Evolutionary conservation across 805 yeast species (phyloP).

Genomic region (Barnettozyma botsteinii): DNA sequence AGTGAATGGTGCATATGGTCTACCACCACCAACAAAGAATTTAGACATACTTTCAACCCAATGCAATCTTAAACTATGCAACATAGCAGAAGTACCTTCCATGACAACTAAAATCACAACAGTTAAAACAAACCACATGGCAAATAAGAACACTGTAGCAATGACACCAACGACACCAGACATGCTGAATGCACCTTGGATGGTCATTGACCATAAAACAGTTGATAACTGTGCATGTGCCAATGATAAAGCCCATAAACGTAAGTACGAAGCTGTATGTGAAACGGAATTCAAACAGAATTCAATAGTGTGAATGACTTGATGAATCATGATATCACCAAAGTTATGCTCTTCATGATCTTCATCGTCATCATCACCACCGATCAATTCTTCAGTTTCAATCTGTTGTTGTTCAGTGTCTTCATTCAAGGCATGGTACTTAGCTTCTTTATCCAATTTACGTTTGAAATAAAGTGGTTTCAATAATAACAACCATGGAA

Average conservation of each 20-base stretch:
- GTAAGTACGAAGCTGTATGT: constrained; percentile 94
- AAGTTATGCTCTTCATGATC: constrained; percentile 29
- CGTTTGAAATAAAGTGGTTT: constrained; percentile 75
- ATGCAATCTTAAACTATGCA: constrained; percentile 93
- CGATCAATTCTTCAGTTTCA: constrained; percentile 53
- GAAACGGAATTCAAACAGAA: constrained; percentile 96
- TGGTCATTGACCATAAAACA: constrained; percentile 85
- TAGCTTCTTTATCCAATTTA: constrained; percentile 32
- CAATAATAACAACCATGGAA: constrained; percentile 85
- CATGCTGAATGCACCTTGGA: constrained; percentile 61
- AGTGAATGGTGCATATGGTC: constrained; percentile 78
- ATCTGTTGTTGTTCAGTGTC: constrained; percentile 33
- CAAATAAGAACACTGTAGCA: constrained; percentile 74
- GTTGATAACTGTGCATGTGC: constrained; percentile 96
- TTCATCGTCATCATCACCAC: constrained; percentile 31
- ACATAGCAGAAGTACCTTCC: constrained; percentile 99
- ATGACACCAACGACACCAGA: constrained; percentile 62
- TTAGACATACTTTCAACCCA: constrained; percentile 99
- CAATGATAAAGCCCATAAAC: constrained; percentile 95
- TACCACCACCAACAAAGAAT: constrained; percentile 96
- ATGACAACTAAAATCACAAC: constrained; percentile 86
- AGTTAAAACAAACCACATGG: constrained; percentile 91
- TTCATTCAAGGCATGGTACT: constrained; percentile 21
- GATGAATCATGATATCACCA: constrained; percentile 96
- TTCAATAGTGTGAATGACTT: constrained; percentile 96